Percentiles rank a stretch among this genome's conserved stretches.
Evolutionary conservation across 2,329 filamentous ascomycete genomes (phyloP).

Genomic region (Aureobasidium sp.): DNA sequence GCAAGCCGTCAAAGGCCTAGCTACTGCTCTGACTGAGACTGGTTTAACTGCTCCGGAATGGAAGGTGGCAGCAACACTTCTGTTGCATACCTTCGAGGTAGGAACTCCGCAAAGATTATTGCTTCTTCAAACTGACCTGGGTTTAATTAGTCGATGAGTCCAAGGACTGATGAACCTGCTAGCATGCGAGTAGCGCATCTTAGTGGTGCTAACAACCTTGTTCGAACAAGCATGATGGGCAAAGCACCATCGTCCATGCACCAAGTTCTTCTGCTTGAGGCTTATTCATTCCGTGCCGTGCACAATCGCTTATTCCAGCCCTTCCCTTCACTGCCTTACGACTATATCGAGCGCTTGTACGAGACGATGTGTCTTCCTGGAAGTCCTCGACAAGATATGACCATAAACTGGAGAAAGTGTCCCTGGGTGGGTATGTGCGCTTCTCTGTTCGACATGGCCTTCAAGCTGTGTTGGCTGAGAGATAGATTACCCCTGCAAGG

Average conservation of each 20-base stretch:
- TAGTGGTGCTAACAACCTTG: neutral
- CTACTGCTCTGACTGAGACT: constrained; percentile 1
- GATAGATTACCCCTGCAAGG: neutral
- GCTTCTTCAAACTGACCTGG: neutral
- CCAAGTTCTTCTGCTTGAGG: constrained; percentile 3
- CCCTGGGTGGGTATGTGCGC: constrained; percentile 9
- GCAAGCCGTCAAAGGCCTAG: neutral
- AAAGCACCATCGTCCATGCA: constrained; percentile 1
- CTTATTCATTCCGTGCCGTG: neutral
- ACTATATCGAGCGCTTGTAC: neutral
- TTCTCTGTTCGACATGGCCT: neutral
- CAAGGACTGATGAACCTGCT: constrained; percentile 1
- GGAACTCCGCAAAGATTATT: neutral
- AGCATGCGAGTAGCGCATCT: constrained; percentile 2
- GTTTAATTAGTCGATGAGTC: neutral
- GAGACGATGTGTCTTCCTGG: neutral
- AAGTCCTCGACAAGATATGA: constrained; percentile 4
- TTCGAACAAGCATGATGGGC: neutral
- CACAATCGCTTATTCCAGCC: constrained; percentile 1
- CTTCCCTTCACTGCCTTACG: neutral
- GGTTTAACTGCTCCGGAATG: neutral
- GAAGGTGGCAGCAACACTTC: neutral
- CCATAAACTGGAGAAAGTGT: neutral
- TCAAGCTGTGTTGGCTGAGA: neutral
- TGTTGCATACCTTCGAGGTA: constrained; percentile 5